Evolutionary conservation across 768 basidiomycete species (phyloP).

Genomic region (Neoboletus brunneissimus): DNA sequence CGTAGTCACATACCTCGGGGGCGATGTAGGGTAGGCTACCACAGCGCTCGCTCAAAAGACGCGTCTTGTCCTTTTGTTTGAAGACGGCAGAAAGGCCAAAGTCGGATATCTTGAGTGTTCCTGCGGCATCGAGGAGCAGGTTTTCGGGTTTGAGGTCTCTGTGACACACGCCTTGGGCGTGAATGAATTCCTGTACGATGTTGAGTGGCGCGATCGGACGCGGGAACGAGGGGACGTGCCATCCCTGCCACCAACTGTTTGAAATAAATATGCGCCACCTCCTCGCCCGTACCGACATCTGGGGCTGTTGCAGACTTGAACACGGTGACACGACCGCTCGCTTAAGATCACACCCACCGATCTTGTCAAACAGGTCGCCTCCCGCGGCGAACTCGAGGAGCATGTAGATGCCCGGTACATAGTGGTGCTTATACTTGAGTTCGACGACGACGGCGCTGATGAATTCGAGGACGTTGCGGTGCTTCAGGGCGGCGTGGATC

Average conservation of each 20-base stretch:
- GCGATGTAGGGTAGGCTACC: slow-evolving; percentile 94
- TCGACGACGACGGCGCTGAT: slow-evolving; percentile 77
- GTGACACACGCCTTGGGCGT: slow-evolving; percentile 88
- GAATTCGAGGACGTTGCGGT: slow-evolving; percentile 80
- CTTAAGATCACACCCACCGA: slow-evolving; percentile 55
- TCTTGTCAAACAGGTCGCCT: slow-evolving; percentile 98
- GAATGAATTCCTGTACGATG: slow-evolving; percentile 68
- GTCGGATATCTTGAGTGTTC: slow-evolving; percentile 89
- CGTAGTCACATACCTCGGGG: slow-evolving; percentile 64
- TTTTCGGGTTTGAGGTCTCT: slow-evolving; percentile 98
- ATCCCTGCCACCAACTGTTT: slow-evolving; percentile 81
- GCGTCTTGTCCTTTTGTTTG: slow-evolving; percentile 76
- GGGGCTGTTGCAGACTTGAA: slow-evolving; percentile 55
- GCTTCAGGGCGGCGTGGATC: slow-evolving; percentile 78
- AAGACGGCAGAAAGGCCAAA: slow-evolving; percentile 93
- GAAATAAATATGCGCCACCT: slow-evolving; percentile 90
- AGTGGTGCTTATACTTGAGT: slow-evolving; percentile 49
- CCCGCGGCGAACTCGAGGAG: slow-evolving; percentile 89
- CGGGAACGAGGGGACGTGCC: slow-evolving; percentile 40
- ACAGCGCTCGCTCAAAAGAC: slow-evolving; percentile 76
- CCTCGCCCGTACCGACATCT: slow-evolving; percentile 82
- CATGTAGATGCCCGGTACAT: slow-evolving; percentile 86
- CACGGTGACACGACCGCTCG: neutral
- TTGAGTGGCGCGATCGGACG: neutral
- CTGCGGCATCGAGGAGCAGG: slow-evolving; percentile 77